Evolutionary conservation across 176 grass and related monocot species (phyloP), one percentile per base, ranked within the genome.

Genomic region (Lolium perenne): DNA sequence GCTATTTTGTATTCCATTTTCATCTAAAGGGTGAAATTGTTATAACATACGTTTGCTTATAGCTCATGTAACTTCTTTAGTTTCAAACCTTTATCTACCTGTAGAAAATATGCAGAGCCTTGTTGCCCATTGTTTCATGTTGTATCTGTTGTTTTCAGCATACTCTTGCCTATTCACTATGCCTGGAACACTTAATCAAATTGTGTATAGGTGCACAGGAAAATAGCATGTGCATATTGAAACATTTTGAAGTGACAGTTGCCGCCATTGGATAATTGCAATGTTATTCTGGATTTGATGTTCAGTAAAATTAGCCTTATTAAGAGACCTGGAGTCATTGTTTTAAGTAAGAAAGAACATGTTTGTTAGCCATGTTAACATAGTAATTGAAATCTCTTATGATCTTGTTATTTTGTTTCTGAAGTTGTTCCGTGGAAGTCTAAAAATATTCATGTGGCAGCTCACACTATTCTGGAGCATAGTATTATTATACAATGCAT

Each of bases 131-230:
- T 14, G 5, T 53, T 79, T 32, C 32, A 35, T 35, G 7, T 47
- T 82, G 53, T 63, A 58, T 20, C 38, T 87, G 47, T 3, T 87
- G 60, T 47, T 76, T 26, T 54, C 16, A 56, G 49, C 38, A 76
- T 58, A 82, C 6, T 38, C 8, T 48, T 82, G 8, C 10, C 11
- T 57, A 35, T 67, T 54, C 48, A 54, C 73, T 35, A 32, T 76
- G 25, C 4, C 45, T 26, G 43, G 49, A 74, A 25, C 23, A 8
- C 69, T 29, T 21, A 4, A 35, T 35, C 47, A 25, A 76, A 46
- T 16, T 82, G 29, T 11, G 1, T 74, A 13, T 66, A 57, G 48
- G 35, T 57, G 11, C 22, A 57, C 35, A 82, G 32, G 51, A 41
- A 67, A 43, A 81, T 76, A 16, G 13, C 70, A 32, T 82, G 32